These are phyloP conservation scores for Rhodosporidiobolus odoratus DNA, from an alignment of 768 basidiomycete genomes.

Conservation along the genomic window DNA sequence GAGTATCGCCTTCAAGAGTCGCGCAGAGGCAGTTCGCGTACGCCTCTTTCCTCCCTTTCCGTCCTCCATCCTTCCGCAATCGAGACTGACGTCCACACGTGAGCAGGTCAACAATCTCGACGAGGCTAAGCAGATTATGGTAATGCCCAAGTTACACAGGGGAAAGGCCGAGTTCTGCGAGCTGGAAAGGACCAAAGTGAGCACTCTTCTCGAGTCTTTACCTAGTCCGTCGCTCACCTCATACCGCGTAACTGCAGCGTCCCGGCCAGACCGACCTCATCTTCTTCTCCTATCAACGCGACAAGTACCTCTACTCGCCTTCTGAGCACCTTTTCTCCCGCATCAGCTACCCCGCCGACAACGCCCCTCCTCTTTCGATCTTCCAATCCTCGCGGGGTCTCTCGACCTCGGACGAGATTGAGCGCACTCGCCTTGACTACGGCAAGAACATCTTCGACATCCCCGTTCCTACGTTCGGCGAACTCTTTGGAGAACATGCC, in stretches of 20 bases:
- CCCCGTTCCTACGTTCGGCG: slow-evolving; percentile 87
- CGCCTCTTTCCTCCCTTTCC: slow-evolving; percentile 30
- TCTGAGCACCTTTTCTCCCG: slow-evolving; percentile 61
- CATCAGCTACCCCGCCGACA: slow-evolving; percentile 80
- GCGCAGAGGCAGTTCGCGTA: slow-evolving; percentile 73
- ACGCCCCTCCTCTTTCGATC: slow-evolving; percentile 50
- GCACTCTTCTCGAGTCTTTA: background rate
- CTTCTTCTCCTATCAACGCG: slow-evolving; percentile 90
- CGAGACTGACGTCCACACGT: too few relatives aligned
- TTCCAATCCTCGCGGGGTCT: slow-evolving; percentile 59
- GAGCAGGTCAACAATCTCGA: slow-evolving; percentile 48
- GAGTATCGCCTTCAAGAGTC: slow-evolving; percentile 71
- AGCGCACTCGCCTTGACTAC: slow-evolving; percentile 61
- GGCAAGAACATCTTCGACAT: slow-evolving; percentile 96
- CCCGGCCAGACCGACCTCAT: slow-evolving; percentile 53
- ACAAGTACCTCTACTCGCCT: slow-evolving; percentile 75
- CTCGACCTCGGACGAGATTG: slow-evolving; percentile 50
- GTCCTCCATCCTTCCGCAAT: slow-evolving; percentile 43
- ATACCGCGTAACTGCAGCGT: slow-evolving; percentile 35
- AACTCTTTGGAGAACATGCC: slow-evolving; percentile 89
- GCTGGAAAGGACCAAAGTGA: slow-evolving; percentile 32
- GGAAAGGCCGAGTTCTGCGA: slow-evolving; percentile 37
- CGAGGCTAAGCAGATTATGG: slow-evolving; percentile 26
- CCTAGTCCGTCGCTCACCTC: background rate
- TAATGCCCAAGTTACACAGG: slow-evolving; percentile 34